A percentile compares a stretch with the other conserved stretches of the same genome.
phyloP scores from a whole-genome alignment of 306 rosid genomes.

The Leucaena leucocephala region DNA sequence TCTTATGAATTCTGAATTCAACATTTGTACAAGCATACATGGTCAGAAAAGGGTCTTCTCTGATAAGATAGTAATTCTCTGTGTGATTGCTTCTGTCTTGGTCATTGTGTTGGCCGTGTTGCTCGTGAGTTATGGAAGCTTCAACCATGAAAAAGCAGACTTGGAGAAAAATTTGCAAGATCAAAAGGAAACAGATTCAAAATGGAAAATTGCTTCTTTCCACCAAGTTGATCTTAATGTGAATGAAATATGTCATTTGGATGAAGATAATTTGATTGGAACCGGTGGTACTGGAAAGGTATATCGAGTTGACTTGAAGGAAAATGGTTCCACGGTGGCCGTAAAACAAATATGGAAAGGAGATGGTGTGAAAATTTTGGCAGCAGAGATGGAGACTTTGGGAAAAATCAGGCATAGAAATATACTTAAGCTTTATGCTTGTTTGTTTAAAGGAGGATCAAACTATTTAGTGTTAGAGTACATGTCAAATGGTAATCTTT shows the following conservation, averaged over 20 bases:
- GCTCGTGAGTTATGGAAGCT: constrained; percentile 52
- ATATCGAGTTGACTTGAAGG: constrained; percentile 71
- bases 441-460: constrained; percentile 68
- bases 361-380: constrained; percentile 64
- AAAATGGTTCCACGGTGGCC: constrained; percentile 62
- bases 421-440: constrained; percentile 91
- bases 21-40: constrained; percentile 47
- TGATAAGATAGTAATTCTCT: constrained; percentile 56
- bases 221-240: constrained; percentile 72
- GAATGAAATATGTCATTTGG: constrained; percentile 70
- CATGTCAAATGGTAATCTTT: constrained; percentile 88
- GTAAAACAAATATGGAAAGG: constrained; percentile 80
- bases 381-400: constrained; percentile 88
- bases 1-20: constrained; percentile 49
- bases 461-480: constrained; percentile 85
- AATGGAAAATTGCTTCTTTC: constrained; percentile 83
- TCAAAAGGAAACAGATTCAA: constrained; percentile 49
- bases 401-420: constrained; percentile 86
- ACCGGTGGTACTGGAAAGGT: constrained; percentile 92
- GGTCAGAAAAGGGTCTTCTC: constrained; percentile 41
- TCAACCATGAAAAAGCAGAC: constrained; percentile 47
- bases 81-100: constrained; percentile 49
- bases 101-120: constrained; percentile 47
- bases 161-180: constrained; percentile 36
- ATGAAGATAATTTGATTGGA: constrained; percentile 80